Evolutionary conservation across 2,329 filamentous ascomycete species (phyloP).

Genomic region (Hymenoscyphus scutula): DNA sequence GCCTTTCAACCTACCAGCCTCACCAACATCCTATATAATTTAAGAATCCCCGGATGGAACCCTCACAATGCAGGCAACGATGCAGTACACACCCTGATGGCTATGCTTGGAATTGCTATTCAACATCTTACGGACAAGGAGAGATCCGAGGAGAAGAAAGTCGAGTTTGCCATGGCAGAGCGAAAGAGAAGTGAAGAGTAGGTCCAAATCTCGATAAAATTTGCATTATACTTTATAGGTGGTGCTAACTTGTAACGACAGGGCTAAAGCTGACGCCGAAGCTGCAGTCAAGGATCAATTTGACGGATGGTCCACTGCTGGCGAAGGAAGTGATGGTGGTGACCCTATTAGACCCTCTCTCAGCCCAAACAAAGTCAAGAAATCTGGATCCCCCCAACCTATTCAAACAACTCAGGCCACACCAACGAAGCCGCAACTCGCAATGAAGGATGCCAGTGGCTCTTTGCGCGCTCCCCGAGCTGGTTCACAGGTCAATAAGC

Average conservation of each 20-base stretch:
- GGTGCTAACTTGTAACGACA: constrained; percentile 2
- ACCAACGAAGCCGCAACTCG: neutral
- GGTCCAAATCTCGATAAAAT: neutral
- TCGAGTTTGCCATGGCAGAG: constrained; percentile 7
- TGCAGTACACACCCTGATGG: constrained; percentile 74
- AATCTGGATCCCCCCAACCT: neutral
- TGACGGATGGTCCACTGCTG: constrained; percentile 31
- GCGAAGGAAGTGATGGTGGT: constrained; percentile 29
- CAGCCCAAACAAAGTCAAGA: no score
- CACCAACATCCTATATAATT: constrained; percentile 56
- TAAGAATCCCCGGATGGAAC: constrained; percentile 61
- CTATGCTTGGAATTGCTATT: constrained; percentile 63
- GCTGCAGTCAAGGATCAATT: constrained; percentile 15
- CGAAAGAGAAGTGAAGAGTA: constrained; percentile 20
- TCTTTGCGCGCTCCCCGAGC: neutral
- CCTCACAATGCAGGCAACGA: constrained; percentile 91
- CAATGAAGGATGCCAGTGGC: neutral
- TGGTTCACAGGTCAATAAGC: no score
- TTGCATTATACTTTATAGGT: neutral
- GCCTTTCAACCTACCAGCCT: constrained; percentile 56
- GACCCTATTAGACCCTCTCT: constrained; percentile 10
- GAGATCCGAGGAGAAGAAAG: constrained; percentile 13
- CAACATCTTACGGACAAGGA: constrained; percentile 27
- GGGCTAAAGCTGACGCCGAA: constrained; percentile 19
- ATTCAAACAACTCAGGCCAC: neutral